A percentile compares a stretch with the other conserved stretches of the same genome.
phyloP scores from a whole-genome alignment of 129 eudicot species.

The Silybum marianum region DNA sequence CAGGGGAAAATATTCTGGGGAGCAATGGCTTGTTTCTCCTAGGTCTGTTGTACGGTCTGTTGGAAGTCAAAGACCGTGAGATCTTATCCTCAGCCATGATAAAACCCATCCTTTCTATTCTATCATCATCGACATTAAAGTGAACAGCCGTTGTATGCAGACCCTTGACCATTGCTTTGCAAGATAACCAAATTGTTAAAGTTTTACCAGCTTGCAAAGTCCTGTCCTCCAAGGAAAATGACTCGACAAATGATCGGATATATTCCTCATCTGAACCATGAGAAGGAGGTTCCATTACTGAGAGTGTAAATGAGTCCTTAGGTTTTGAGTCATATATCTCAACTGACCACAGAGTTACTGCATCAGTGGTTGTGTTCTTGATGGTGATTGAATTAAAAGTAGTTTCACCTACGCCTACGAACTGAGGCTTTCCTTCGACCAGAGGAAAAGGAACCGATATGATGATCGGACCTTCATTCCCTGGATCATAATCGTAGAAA shows the following conservation, averaged over 20 bases:
- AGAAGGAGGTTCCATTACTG: slow-evolving; percentile 85
- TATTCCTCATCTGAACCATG: slow-evolving; percentile 48
- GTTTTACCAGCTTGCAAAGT: slow-evolving; percentile 50
- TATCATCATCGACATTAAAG: slow-evolving; percentile 61
- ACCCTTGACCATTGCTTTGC: slow-evolving; percentile 80
- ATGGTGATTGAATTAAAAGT: slow-evolving; percentile 55
- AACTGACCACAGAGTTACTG: slow-evolving; percentile 61
- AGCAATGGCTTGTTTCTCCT: slow-evolving; percentile 46
- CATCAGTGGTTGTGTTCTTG: slow-evolving; percentile 53
- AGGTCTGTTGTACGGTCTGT: slow-evolving; percentile 50
- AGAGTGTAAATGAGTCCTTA: slow-evolving; percentile 65
- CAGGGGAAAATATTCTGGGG: slow-evolving; percentile 27
- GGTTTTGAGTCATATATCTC: slow-evolving; percentile 86
- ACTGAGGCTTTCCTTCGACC: slow-evolving; percentile 61
- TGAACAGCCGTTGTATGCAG: slow-evolving; percentile 77
- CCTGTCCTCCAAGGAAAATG: slow-evolving; percentile 69
- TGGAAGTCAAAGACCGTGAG: slow-evolving; percentile 64
- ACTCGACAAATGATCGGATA: slow-evolving; percentile 48
- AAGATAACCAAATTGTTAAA: slow-evolving; percentile 68
- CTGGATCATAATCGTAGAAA: slow-evolving; percentile 46
- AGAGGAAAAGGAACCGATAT: slow-evolving; percentile 82
- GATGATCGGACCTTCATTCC: slow-evolving; percentile 52
- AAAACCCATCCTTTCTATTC: slow-evolving; percentile 70
- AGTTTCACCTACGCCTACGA: slow-evolving; percentile 60
- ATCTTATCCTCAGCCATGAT: slow-evolving; percentile 80